Evolutionary conservation across 495 filamentous ascomycete genomes (phyloP).

Genomic region (Trichoderma virens): DNA sequence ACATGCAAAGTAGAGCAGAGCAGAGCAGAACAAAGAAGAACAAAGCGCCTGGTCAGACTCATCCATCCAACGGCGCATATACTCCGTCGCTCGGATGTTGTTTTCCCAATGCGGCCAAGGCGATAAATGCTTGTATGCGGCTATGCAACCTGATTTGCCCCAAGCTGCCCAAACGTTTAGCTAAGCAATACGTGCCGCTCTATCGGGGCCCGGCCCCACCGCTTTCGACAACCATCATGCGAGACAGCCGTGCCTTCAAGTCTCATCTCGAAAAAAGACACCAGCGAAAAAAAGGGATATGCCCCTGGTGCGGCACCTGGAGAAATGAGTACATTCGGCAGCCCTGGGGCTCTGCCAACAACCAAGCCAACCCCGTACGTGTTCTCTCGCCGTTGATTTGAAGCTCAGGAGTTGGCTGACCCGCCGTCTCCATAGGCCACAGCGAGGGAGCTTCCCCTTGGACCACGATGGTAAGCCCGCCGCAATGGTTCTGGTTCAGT

Average conservation of each 20-base stretch:
- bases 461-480: constrained; percentile 74
- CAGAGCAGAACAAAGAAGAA: no score
- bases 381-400: neutral
- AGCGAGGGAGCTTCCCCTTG: constrained; percentile 92
- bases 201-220: neutral
- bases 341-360: constrained; percentile 62
- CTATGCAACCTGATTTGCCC: neutral
- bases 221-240: neutral
- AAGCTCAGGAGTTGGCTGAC: constrained; percentile 11
- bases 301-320: neutral
- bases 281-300: neutral
- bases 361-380: constrained; percentile 70
- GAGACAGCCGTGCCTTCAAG: neutral
- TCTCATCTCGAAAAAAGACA: neutral
- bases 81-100: neutral
- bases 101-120: neutral
- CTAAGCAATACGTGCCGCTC: neutral
- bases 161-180: neutral
- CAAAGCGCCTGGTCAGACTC: no score
- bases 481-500: constrained; percentile 5
- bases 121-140: neutral
- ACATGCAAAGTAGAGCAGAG: no score
- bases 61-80: neutral
- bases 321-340: constrained; percentile 61
- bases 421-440: constrained; percentile 49